phyloP scores from a whole-genome alignment of 164 flowering plant species.

The grape (Vitis vinifera) region ASM3070453v1 NC_081816.1:3761001-3761500 shows the following conservation, averaged over 20 bases:
- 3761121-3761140: slow-evolving; percentile 6
- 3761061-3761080: neutral
- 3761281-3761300: too few relatives aligned
- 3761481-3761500: too few relatives aligned
- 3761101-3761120: neutral
- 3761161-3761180: slow-evolving; percentile 14
- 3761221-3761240: neutral
- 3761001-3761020: neutral
- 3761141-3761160: slow-evolving; percentile 12
- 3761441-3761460: too few relatives aligned
- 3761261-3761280: too few relatives aligned
- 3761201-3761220: slow-evolving; percentile 5
- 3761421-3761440: too few relatives aligned
- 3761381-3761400: too few relatives aligned
- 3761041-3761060: neutral
- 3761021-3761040: neutral
- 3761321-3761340: too few relatives aligned
- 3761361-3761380: too few relatives aligned
- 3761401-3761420: too few relatives aligned
- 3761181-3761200: slow-evolving; percentile 13
- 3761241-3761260: neutral
- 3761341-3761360: too few relatives aligned
- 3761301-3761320: too few relatives aligned
- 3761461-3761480: too few relatives aligned
- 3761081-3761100: slow-evolving; percentile 7